phyloP scores from a whole-genome alignment of 2,329 filamentous ascomycete genomes.

The Elsinoe fawcettii region DNA sequence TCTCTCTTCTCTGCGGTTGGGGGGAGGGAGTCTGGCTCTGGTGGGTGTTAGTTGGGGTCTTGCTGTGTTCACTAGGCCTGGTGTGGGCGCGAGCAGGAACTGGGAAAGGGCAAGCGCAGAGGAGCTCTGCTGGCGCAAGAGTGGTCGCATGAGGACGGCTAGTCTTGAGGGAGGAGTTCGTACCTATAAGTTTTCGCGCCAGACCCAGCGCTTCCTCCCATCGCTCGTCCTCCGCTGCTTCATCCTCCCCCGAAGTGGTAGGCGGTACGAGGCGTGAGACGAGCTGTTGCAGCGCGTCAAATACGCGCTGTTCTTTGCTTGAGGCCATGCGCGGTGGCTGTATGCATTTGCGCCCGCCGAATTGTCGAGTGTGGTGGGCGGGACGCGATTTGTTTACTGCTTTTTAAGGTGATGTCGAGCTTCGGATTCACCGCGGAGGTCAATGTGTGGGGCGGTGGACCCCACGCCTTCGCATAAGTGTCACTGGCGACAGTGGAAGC shows the following conservation, averaged over 20 bases:
- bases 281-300: conserved; percentile 70
- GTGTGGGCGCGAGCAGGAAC: no score
- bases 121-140: no score
- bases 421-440: background rate
- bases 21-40: conserved; percentile 37
- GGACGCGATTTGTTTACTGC: background rate
- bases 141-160: background rate
- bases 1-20: conserved; percentile 41
- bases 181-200: conserved; percentile 42
- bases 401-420: background rate
- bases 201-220: conserved; percentile 54
- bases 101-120: no score
- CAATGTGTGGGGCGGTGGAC: background rate
- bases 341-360: background rate
- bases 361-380: background rate
- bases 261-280: conserved; percentile 65
- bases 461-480: background rate
- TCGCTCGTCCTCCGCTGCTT: conserved; percentile 59
- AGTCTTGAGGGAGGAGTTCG: conserved; percentile 17
- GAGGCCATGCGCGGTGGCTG: conserved; percentile 14
- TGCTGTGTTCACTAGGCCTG: no score
- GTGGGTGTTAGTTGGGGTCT: background rate
- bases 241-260: conserved; percentile 49
- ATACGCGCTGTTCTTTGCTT: conserved; percentile 51
- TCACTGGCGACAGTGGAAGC: background rate